Evolutionary conservation across 2,329 filamentous ascomycete genomes (phyloP).

Genomic region (Byssochlamys sp.): DNA sequence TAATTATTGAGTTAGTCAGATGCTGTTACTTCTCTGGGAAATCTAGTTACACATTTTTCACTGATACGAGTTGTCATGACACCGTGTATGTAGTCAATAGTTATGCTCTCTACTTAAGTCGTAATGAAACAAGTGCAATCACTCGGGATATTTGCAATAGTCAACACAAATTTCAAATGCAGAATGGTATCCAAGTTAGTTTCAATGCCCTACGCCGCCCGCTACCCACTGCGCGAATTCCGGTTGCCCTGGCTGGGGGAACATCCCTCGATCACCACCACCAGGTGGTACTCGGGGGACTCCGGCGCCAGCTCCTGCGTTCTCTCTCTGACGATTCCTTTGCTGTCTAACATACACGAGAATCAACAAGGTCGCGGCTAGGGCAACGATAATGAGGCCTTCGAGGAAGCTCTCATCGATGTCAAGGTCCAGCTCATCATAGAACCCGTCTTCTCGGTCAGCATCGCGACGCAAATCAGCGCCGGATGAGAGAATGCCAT

Average conservation of each 20-base stretch:
- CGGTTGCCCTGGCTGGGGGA: slow-evolving; percentile 58
- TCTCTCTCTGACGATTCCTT: slow-evolving; percentile 28
- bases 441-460: slow-evolving; percentile 41
- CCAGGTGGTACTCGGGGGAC: slow-evolving; percentile 13
- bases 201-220: slow-evolving; percentile 52
- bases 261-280: slow-evolving; percentile 45
- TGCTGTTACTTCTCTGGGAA: neutral
- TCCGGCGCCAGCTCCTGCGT: slow-evolving; percentile 15
- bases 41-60: neutral
- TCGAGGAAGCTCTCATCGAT: slow-evolving; percentile 74
- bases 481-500: slow-evolving; percentile 20
- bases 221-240: slow-evolving; percentile 59
- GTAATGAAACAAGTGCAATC: neutral
- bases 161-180: slow-evolving; percentile 1
- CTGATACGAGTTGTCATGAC: neutral
- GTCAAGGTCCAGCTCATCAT: slow-evolving; percentile 52
- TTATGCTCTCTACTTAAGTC: neutral
- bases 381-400: slow-evolving; percentile 68
- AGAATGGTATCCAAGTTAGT: slow-evolving; percentile 1
- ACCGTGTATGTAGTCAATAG: neutral
- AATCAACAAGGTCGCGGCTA: slow-evolving; percentile 64
- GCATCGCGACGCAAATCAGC: slow-evolving; percentile 12
- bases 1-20: neutral
- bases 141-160: neutral
- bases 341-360: slow-evolving; percentile 64